Base-by-base conservation (phyloP, 2,329 filamentous ascomycete genomes). In the Ophiostoma piceae region DNA sequence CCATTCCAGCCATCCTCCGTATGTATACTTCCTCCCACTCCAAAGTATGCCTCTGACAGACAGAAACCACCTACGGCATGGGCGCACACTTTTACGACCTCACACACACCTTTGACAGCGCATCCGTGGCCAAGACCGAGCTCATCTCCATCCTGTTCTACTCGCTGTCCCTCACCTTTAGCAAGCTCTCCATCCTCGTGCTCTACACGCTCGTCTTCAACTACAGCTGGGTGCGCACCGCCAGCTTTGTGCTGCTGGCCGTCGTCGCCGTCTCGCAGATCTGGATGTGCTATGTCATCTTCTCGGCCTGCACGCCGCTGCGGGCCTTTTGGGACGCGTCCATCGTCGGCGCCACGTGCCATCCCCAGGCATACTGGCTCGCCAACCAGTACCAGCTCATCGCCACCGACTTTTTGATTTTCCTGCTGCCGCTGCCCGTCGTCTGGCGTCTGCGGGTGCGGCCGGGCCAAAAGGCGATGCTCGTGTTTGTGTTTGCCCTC, bases 371-470 rank as follows among this genome's bases (percentile, higher is more conserved):
- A 22, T 70, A 71, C 47, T 73, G 70, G 69, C 70, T 71, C 47
- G 65, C 69, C 47, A 72, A 73, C 54, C 72, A 71, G 66, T 71
- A 69, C 67, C 69, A 70, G 22, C 67, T 71, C 26, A 71, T 73
- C n/a, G 90, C 92, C 67, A 93, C 94, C 3, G 95, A 98, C 51
- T 57, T 57, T 14, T 9, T 57, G 6, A 29, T 57, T 1, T 57
- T 57, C 0, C 8, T 57, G 51, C 51, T 26, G n/a, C n/a, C 22
- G 22, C 51, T 26, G 51, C 51, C 51, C 22, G 51, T 57, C 22
- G 51, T 22, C 7, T 57, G 51, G 51, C 22, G 51, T 11, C 51
- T 57, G n/a, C 11, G 26, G 22, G 19, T 29, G 9, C 22, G 22
- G 1, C 51, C 51, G 12, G 51, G 51, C 11, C 51, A 57, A 26